Evolutionary conservation across 1,139 yeast genomes (phyloP), one percentile per base, ranked within the genome.

Genomic region (Candida neerlandica): DNA sequence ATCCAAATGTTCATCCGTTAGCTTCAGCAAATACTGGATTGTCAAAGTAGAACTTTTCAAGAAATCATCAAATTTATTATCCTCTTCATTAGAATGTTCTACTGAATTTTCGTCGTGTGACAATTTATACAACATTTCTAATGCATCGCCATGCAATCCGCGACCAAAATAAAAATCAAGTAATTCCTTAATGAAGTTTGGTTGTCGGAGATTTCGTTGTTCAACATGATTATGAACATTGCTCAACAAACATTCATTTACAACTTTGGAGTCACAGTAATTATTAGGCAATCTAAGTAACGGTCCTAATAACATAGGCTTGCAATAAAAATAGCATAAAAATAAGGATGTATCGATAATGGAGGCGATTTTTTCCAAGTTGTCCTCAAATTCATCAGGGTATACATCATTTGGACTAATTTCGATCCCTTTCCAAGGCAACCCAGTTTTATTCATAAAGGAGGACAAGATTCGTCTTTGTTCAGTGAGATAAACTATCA

Each of bases 281-380:
- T 92, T 94, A 39, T 82, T 80, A 0, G 80, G 80, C 1, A 91
- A 76, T 47, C 98, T 73, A 6, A 94, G 75, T 32, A 94, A 77
- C 0, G 98, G 95, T 0, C 96, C 96, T 15, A 94, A 77, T 61
- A 94, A 74, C 58, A 86, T 80, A 0, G 91, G 89, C 50, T 82
- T 82, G 35, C 81, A 80, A 26, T 82, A 66, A 55, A 84, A 74
- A 62, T 94, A 94, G 53, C 96, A 83, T 47, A 82, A 74, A 59
- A 94, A 89, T 29, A 94, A 72, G 0, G 91, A 78, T 0, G 97
- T 89, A 60, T 94, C 99, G 4, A 94, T 81, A 2, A 84, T 67
- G 11, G 66, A 66, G 1, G 87, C 80, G 41, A 70, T 64, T 5
- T 67, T 61, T 5, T 57, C 56, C 33, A 72, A 38, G 16, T 50